Evolutionary conservation across 2,329 filamentous ascomycete species (phyloP).

Genomic region (Annulohypoxylon truncatum): DNA sequence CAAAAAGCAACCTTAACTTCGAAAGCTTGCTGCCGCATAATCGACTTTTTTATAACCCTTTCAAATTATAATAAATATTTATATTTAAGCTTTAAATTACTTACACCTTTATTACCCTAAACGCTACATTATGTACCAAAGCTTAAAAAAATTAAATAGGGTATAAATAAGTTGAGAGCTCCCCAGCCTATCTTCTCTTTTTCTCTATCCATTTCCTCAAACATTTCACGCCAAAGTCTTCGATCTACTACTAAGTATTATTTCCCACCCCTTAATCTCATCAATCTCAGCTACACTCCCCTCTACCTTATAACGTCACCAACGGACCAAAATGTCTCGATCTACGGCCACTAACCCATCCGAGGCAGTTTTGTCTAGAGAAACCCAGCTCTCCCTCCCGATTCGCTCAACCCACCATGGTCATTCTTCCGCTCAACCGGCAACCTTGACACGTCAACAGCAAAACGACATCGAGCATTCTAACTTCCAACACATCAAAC

Average conservation of each 20-base stretch:
- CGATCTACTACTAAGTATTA: not conserved
- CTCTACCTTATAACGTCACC: not conserved
- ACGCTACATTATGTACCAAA: not conserved
- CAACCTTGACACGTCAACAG: not conserved
- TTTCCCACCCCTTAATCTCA: not conserved
- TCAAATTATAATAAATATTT: not conserved
- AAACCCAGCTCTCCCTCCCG: not conserved
- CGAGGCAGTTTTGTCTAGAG: not conserved
- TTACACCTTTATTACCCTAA: not conserved
- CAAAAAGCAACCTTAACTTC: not conserved
- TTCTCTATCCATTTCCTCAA: not conserved
- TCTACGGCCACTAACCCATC: not conserved
- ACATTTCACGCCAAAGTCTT: not conserved
- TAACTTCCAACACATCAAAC: not conserved
- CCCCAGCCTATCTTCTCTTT: not conserved
- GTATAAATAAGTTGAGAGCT: not conserved
- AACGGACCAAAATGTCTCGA: not conserved
- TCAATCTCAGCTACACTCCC: not conserved
- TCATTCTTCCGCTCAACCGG: not conserved
- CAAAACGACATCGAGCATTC: not conserved
- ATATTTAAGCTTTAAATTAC: too few species aligned
- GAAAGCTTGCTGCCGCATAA: not conserved
- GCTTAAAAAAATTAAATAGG: not conserved
- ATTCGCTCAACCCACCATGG: not conserved
- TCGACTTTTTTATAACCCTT: too few species aligned